phyloP scores from a whole-genome alignment of 78 protist genomes.

The Planoprotostelium fungivorum region DNA sequence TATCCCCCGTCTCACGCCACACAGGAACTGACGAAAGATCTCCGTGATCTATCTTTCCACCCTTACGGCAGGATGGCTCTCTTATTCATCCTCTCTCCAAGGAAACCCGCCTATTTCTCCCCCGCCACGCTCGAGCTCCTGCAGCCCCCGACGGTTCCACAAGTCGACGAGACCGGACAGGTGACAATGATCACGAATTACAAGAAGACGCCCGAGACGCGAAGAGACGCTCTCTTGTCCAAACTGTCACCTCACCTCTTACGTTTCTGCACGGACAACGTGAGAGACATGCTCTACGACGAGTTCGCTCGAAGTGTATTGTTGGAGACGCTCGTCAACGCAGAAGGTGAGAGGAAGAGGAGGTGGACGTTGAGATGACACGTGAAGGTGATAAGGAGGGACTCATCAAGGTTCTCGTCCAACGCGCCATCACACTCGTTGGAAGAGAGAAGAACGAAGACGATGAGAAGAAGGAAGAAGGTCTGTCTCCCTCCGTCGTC shows the following conservation, averaged over 20 bases:
- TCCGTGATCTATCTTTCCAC: neutral
- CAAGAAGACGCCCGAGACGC: neutral
- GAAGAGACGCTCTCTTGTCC: neutral
- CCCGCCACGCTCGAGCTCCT: neutral
- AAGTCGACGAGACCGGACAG: neutral
- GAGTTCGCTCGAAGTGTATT: neutral
- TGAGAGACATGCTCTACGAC: neutral
- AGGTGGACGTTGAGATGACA: neutral
- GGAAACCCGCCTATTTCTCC: neutral
- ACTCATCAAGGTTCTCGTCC: no score
- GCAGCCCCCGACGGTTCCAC: neutral
- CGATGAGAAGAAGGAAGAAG: neutral
- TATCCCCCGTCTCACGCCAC: no score
- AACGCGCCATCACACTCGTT: neutral
- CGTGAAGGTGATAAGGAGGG: neutral
- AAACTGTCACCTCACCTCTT: neutral
- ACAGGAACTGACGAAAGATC: neutral
- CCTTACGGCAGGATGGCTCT: neutral
- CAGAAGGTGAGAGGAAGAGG: neutral
- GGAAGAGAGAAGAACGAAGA: neutral
- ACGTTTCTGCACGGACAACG: neutral
- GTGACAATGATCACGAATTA: neutral
- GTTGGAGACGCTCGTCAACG: neutral
- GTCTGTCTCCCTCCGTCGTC: no score
- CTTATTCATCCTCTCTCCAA: neutral